These are phyloP conservation scores for Scenedesmus sp. DNA, from an alignment of 163 green algal genomes.

Conservation along the genomic window DNA sequence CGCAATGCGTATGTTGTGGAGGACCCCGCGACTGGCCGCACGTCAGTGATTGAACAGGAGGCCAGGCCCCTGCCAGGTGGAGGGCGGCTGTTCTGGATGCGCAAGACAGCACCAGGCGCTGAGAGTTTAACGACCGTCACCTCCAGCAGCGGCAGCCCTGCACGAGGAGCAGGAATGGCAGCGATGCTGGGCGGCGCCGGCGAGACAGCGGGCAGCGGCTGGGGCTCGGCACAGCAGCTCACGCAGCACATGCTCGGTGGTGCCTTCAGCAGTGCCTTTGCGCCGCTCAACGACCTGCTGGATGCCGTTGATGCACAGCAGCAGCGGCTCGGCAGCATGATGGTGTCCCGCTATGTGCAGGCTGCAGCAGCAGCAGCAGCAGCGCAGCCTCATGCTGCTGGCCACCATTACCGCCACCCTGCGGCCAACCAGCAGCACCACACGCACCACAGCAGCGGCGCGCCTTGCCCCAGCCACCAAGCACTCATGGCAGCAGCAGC, in stretches of 20 bases:
- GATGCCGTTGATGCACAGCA: slow-evolving; percentile 31
- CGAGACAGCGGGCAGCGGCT: background rate
- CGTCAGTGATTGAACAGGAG: background rate
- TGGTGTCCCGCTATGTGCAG: background rate
- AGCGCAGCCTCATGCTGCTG: background rate
- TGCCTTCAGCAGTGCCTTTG: background rate
- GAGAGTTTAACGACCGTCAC: background rate
- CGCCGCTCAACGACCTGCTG: slow-evolving; percentile 15
- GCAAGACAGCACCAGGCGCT: background rate
- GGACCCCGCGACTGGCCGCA: background rate
- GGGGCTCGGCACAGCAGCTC: background rate
- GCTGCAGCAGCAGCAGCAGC: background rate
- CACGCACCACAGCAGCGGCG: background rate
- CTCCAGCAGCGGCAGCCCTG: background rate
- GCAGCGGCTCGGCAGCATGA: slow-evolving; percentile 17
- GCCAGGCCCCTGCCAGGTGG: background rate
- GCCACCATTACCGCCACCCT: background rate
- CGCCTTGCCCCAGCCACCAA: too few relatives aligned
- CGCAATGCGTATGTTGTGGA: background rate
- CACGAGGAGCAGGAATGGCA: background rate
- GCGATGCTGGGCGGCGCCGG: background rate
- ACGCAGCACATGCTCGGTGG: background rate
- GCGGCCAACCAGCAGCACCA: background rate
- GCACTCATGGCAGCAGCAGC: background rate
- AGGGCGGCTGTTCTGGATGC: background rate